Conservation (phyloP, 106 monocot genomes). For the Iris macrosiphon region DNA sequence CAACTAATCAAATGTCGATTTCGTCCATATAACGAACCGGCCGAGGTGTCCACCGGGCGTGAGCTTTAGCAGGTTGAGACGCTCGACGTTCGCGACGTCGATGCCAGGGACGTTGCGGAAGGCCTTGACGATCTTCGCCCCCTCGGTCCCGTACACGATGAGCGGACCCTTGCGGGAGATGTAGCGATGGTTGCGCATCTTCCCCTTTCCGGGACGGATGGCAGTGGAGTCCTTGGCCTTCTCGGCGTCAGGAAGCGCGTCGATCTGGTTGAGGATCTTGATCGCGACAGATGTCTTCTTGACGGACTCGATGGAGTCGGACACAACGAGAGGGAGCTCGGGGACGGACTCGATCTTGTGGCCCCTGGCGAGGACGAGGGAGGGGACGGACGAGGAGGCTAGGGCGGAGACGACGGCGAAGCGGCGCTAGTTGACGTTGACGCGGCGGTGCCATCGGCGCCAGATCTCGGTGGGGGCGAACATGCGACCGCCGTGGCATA, state of each 20-base stretch:
- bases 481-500: conserved; percentile 64
- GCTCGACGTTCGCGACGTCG: conserved; percentile 59
- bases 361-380: conserved; percentile 45
- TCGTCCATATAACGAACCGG: conserved; percentile 72
- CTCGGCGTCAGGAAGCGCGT: conserved; percentile 56
- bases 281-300: conserved; percentile 59
- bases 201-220: conserved; percentile 69
- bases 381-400: conserved; percentile 36
- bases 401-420: conserved; percentile 39
- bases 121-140: conserved; percentile 66
- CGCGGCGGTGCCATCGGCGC: conserved; percentile 60
- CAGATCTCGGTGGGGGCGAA: conserved; percentile 77
- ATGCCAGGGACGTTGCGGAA: conserved; percentile 81
- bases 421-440: conserved; percentile 30
- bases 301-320: conserved; percentile 44
- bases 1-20: conserved; percentile 71
- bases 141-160: conserved; percentile 70
- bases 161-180: conserved; percentile 59
- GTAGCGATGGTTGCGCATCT: conserved; percentile 73
- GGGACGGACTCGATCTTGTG: conserved; percentile 50
- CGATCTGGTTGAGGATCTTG: conserved; percentile 62
- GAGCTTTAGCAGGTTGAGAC: conserved; percentile 68
- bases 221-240: conserved; percentile 55
- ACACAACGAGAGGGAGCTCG: conserved; percentile 50
- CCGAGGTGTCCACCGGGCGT: conserved; percentile 68